Conservation (phyloP, 495 filamentous ascomycete species). For the Daldinia concentrica region DNA sequence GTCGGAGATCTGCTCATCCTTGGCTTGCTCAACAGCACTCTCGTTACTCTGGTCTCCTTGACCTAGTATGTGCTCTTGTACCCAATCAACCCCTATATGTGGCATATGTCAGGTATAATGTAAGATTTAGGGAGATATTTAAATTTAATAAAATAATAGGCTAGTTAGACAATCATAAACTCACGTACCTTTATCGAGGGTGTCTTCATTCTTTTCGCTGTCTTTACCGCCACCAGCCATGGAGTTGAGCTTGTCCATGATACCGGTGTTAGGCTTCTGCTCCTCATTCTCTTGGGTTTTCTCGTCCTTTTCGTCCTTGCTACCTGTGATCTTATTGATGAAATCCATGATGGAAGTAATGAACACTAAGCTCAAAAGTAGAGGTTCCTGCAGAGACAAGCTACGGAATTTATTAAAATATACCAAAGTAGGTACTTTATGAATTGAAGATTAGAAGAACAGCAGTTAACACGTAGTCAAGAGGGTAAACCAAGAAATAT, state of each 20-base stretch:
- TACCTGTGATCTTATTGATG: constrained; percentile 50
- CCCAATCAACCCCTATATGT: constrained; percentile 67
- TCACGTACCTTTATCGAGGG: constrained; percentile 66
- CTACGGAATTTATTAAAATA: neutral
- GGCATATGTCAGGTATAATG: neutral
- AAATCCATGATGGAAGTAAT: constrained; percentile 49
- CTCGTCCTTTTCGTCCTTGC: constrained; percentile 30
- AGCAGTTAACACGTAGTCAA: no score
- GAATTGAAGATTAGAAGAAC: no score
- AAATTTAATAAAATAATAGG: no score
- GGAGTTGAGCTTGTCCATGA: constrained; percentile 68
- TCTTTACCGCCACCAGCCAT: constrained; percentile 70
- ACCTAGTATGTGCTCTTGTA: constrained; percentile 73
- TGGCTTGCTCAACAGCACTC: constrained; percentile 74
- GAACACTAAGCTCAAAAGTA: neutral
- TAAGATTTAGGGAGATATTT: neutral
- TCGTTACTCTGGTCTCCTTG: constrained; percentile 74
- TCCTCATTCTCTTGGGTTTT: constrained; percentile 27
- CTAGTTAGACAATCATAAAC: neutral
- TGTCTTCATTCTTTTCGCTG: constrained; percentile 77
- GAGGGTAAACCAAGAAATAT: no score
- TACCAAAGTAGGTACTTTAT: no score
- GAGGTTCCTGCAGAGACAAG: neutral
- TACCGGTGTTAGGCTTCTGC: constrained; percentile 49
- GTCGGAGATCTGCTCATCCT: constrained; percentile 74